These are phyloP conservation scores for Microbotryum saponariae DNA, from an alignment of 1,284 basidiomycete genomes.

Conservation along the genomic window DNA sequence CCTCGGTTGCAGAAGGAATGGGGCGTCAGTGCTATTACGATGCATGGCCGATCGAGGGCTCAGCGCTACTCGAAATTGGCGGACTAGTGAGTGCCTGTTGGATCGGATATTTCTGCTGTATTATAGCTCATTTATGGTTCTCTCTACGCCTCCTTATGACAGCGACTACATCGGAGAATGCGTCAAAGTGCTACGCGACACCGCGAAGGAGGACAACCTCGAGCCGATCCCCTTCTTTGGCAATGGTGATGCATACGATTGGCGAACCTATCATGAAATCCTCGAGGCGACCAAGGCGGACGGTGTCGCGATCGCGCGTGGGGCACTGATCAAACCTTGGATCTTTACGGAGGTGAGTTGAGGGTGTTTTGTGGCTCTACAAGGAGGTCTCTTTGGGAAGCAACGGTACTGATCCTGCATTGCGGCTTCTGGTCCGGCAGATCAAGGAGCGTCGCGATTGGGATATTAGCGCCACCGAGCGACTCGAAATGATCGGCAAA, in stretches of 20 bases:
- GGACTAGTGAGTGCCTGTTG: slow-evolving; percentile 64
- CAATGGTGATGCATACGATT: slow-evolving; percentile 88
- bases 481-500: slow-evolving; percentile 76
- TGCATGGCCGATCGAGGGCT: slow-evolving; percentile 86
- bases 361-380: no score
- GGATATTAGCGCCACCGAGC: slow-evolving; percentile 86
- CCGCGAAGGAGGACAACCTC: slow-evolving; percentile 65
- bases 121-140: neutral
- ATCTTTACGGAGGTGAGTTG: slow-evolving; percentile 68
- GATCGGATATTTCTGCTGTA: neutral
- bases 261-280: slow-evolving; percentile 71
- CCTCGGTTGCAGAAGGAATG: slow-evolving; percentile 71
- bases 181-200: slow-evolving; percentile 70
- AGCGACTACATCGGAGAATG: slow-evolving; percentile 64
- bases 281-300: slow-evolving; percentile 74
- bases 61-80: slow-evolving; percentile 54
- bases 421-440: slow-evolving; percentile 6
- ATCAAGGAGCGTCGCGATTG: slow-evolving; percentile 81
- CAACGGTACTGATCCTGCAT: no score
- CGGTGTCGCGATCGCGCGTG: slow-evolving; percentile 89
- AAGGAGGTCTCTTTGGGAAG: no score
- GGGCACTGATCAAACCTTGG: slow-evolving; percentile 94
- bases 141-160: neutral
- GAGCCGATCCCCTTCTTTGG: slow-evolving; percentile 86
- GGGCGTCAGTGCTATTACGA: slow-evolving; percentile 73